A percentile compares a stretch with the other conserved stretches of the same genome.
Conservation (phyloP, 352 stramenopile species). For the Phytophthora constricta region DNA sequence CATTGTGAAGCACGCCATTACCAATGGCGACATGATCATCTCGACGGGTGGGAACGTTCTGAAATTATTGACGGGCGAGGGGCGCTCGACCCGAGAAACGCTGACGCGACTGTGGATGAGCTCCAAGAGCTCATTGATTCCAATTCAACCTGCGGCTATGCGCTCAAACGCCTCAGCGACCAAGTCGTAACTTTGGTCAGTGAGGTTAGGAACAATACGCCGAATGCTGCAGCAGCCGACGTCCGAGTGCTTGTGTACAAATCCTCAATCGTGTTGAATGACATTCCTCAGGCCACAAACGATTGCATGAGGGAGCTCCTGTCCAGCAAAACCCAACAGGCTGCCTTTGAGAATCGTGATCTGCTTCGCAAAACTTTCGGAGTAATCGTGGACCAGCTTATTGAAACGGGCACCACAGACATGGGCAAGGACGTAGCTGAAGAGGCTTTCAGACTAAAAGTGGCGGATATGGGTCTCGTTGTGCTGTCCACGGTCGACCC, state of each 20-base stretch:
- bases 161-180: not conserved
- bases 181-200: not conserved
- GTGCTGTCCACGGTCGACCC: no score
- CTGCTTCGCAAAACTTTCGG: not conserved
- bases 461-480: no score
- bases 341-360: slow-evolving; percentile 5
- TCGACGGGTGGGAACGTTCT: not conserved
- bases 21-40: not conserved
- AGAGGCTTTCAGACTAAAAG: no score
- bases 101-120: not conserved
- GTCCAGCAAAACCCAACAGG: not conserved
- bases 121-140: not conserved
- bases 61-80: not conserved
- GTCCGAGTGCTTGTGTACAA: not conserved
- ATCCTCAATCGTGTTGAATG: not conserved
- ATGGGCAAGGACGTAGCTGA: no score
- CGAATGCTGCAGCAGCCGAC: not conserved
- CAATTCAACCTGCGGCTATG: not conserved
- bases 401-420: not conserved
- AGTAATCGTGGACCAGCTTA: not conserved
- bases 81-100: not conserved
- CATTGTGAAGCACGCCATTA: not conserved
- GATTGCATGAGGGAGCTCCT: slow-evolving; percentile 5
- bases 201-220: not conserved
- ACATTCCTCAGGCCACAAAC: slow-evolving; percentile 1